These are phyloP conservation scores for Yarrowia galli DNA, from an alignment of 1,139 yeast genomes.

Conservation along the genomic window DNA sequence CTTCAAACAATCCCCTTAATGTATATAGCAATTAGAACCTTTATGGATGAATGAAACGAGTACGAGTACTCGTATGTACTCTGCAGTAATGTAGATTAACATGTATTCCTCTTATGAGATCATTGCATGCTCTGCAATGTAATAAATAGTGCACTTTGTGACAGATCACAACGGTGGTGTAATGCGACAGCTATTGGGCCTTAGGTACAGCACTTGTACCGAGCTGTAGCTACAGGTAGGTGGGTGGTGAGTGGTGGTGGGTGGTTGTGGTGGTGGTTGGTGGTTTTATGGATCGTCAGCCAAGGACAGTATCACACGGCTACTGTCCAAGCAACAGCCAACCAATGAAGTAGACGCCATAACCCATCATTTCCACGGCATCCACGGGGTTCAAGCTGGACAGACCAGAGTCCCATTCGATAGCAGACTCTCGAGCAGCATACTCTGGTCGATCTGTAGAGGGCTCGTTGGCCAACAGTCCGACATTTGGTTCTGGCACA, in stretches of 20 bases:
- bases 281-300: too few relatives aligned
- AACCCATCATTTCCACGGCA: constrained; percentile 23
- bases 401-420: constrained; percentile 28
- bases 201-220: constrained; percentile 13
- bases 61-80: too few relatives aligned
- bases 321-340: constrained; percentile 8
- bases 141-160: constrained; percentile 2
- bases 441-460: constrained; percentile 25
- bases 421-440: constrained; percentile 12
- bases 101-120: background rate
- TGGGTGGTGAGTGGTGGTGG: background rate
- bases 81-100: constrained; percentile 1
- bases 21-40: constrained; percentile 38
- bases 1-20: constrained; percentile 43
- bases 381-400: constrained; percentile 28
- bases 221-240: background rate
- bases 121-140: constrained; percentile 15
- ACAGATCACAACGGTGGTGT: background rate
- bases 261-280: background rate
- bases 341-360: constrained; percentile 17
- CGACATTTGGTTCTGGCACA: constrained; percentile 15
- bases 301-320: background rate
- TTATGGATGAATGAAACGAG: too few relatives aligned
- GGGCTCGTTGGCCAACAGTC: constrained; percentile 16
- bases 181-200: background rate